phyloP scores from a whole-genome alignment of 768 basidiomycete species.

The Pleurotus giganteus region DNA sequence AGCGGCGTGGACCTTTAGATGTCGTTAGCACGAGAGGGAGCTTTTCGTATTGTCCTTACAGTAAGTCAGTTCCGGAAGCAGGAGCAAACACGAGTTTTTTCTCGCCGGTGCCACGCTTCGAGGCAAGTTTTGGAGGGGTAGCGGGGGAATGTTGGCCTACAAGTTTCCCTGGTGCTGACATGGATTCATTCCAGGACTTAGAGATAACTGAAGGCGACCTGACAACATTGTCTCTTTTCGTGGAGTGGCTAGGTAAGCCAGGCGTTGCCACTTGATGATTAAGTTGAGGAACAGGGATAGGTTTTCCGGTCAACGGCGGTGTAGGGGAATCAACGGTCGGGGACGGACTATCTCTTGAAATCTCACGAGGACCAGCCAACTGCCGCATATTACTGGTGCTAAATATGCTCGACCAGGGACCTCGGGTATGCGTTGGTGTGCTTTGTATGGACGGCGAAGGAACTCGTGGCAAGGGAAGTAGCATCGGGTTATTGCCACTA shows the following conservation, averaged over 20 bases:
- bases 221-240: conserved; percentile 13
- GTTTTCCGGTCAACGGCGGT: conserved; percentile 15
- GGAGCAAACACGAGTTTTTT: background rate
- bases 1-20: background rate
- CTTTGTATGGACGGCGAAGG: conserved; percentile 37
- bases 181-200: conserved; percentile 55
- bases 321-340: conserved; percentile 22
- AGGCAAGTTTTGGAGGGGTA: background rate
- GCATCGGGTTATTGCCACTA: conserved; percentile 37
- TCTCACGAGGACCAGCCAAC: conserved; percentile 59
- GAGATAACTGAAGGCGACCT: conserved; percentile 35
- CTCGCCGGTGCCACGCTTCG: background rate
- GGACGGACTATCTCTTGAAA: conserved; percentile 41
- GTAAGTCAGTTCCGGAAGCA: background rate
- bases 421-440: conserved; percentile 41
- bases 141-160: background rate
- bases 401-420: conserved; percentile 81
- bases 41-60: background rate
- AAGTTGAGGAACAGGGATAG: conserved; percentile 24
- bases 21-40: background rate
- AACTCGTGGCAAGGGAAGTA: conserved; percentile 53
- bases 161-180: background rate
- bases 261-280: conserved; percentile 19
- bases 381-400: conserved; percentile 65
- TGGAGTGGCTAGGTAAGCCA: conserved; percentile 25